Conservation (phyloP, 1,139 yeast species). For the Taphrina deformans region DNA sequence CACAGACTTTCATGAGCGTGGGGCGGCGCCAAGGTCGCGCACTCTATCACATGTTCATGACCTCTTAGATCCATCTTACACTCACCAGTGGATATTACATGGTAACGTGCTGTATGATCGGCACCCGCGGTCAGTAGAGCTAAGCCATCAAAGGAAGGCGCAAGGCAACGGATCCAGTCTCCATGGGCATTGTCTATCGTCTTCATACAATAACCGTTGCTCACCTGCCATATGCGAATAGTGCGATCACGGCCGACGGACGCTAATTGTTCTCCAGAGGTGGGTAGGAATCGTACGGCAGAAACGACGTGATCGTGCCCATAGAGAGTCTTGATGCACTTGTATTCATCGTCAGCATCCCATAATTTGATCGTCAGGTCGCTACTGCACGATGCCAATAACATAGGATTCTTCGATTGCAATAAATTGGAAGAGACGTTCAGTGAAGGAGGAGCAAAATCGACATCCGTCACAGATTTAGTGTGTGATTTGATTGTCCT, state of each 20-base stretch:
- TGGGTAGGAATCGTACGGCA: slow-evolving; percentile 56
- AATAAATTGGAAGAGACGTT: slow-evolving; percentile 30
- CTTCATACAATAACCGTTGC: slow-evolving; percentile 65
- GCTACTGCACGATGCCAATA: slow-evolving; percentile 63
- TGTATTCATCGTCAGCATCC: slow-evolving; percentile 57
- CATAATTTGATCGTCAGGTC: slow-evolving; percentile 74
- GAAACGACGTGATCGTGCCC: slow-evolving; percentile 95
- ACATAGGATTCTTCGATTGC: slow-evolving; percentile 37
- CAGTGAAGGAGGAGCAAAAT: slow-evolving; percentile 46
- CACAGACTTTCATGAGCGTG: slow-evolving; percentile 56
- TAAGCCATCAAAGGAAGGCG: slow-evolving; percentile 45
- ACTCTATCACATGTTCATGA: slow-evolving; percentile 82
- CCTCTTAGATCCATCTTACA: slow-evolving; percentile 64
- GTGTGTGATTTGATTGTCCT: slow-evolving; percentile 74
- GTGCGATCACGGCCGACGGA: slow-evolving; percentile 78
- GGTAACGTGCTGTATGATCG: slow-evolving; percentile 72
- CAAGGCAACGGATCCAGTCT: slow-evolving; percentile 82
- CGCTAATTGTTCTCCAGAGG: slow-evolving; percentile 52
- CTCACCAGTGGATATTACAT: slow-evolving; percentile 64
- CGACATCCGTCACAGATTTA: slow-evolving; percentile 63
- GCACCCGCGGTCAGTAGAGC: slow-evolving; percentile 66
- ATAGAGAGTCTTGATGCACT: slow-evolving; percentile 62
- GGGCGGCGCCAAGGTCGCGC: slow-evolving; percentile 65
- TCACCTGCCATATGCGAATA: slow-evolving; percentile 73
- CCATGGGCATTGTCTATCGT: slow-evolving; percentile 70